Evolutionary conservation across 2,329 filamentous ascomycete genomes (phyloP).

Genomic region (Ophiostoma sp.): DNA sequence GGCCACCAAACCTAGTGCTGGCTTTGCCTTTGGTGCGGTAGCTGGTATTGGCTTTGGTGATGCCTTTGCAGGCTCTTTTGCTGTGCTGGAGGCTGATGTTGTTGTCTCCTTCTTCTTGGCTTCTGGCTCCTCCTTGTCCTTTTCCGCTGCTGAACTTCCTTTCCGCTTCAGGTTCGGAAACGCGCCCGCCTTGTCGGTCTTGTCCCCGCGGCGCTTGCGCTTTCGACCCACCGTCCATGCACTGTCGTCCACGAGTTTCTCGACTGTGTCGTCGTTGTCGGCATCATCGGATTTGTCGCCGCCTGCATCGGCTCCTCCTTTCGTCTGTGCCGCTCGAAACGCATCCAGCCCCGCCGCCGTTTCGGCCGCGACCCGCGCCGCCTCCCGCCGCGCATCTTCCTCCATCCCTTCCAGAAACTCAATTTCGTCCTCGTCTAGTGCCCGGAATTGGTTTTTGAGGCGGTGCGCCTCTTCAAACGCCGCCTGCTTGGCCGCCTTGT

Average conservation of each 20-base stretch:
- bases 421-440: conserved; percentile 76
- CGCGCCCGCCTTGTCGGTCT: neutral
- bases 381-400: conserved; percentile 52
- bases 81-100: conserved; percentile 20
- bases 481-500: conserved; percentile 83
- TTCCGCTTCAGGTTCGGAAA: conserved; percentile 31
- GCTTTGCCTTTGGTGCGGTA: conserved; percentile 29
- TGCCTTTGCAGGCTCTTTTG: conserved; percentile 30
- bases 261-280: conserved; percentile 15
- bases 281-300: conserved; percentile 25
- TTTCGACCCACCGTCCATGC: conserved; percentile 28
- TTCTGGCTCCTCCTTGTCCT: conserved; percentile 5
- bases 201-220: conserved; percentile 28
- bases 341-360: conserved; percentile 56
- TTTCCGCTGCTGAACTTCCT: conserved; percentile 22
- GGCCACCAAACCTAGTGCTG: conserved; percentile 49
- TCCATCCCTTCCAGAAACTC: conserved; percentile 68
- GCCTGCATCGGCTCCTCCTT: conserved; percentile 7
- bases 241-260: conserved; percentile 2
- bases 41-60: neutral
- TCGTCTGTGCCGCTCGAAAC: conserved; percentile 48
- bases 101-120: neutral
- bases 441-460: conserved; percentile 74
- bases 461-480: conserved; percentile 73
- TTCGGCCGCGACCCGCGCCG: conserved; percentile 56